Evolutionary conservation across 2,329 filamentous ascomycete species (phyloP), one percentile per base, ranked within the genome.

Genomic region (Blastomyces parvus): DNA sequence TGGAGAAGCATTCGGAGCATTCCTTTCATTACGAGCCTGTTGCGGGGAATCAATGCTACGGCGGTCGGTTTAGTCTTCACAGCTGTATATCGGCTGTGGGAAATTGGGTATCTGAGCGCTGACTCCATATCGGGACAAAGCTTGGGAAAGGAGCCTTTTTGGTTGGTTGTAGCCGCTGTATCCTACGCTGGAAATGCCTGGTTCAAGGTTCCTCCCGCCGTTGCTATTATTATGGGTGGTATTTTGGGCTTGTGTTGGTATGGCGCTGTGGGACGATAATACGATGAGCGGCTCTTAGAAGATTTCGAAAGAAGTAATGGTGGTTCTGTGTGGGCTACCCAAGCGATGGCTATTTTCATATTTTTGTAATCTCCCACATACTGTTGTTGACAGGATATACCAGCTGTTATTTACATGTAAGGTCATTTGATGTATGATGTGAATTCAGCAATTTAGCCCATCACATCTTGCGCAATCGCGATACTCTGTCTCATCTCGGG

Each of bases 1-100:
- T 87, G 85, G 85, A 72, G 76, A 2, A 76, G 78, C 0, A 63
- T 86, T 22, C 74, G 84, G 1, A 74, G 71, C 4, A 72, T 73
- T 57, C 74, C 76, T 3, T 78, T 77, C 70, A 81, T 86, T 0
- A 80, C 77, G 59, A 79, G 80, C 17, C 71, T 78, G 0, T 67
- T 87, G 11, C 70, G 84, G 17, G 84, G 85, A 0, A 72, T 86
- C 5, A 87, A 87, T 69, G 83, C 85, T 0, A 78, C 78, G 0
- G 85, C 85, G 0, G 83, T 87, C 0, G 85, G 85, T 0, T 67
- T 87, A 44, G 82, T 87, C 0, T 88, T 84, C 61, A 86, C 84
- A 0, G 85, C 85, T 0, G 84, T 88, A 0, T 87, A 87, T 65
- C 76, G 84, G 2, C 72, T 87, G 8, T 86, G 83, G 83, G 79